Conservation (phyloP, 768 basidiomycete species). For the Gautieria morchelliformis region DNA sequence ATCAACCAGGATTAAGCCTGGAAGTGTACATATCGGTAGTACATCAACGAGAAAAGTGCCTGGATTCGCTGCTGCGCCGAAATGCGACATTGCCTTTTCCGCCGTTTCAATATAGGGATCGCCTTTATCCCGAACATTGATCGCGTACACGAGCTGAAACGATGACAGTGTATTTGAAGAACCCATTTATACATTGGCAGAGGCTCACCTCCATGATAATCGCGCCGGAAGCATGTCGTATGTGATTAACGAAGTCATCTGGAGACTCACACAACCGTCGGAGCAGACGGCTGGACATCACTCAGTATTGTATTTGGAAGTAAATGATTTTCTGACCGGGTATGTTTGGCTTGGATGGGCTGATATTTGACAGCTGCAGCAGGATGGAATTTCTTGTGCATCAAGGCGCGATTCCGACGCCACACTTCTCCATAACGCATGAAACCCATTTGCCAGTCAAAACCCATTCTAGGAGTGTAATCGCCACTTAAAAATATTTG, state of each 20-base stretch:
- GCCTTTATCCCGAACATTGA: slow-evolving; percentile 23
- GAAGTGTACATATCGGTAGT: not conserved
- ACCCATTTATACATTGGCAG: not conserved
- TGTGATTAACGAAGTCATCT: not conserved
- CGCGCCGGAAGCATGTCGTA: slow-evolving; percentile 1
- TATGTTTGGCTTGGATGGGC: not conserved
- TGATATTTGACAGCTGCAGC: slow-evolving; percentile 5
- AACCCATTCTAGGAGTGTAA: slow-evolving; percentile 1
- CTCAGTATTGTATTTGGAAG: not conserved
- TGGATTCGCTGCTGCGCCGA: slow-evolving; percentile 19
- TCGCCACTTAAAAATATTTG: no score
- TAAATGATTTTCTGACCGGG: not conserved
- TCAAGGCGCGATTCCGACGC: slow-evolving; percentile 10
- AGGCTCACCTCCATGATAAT: slow-evolving; percentile 3
- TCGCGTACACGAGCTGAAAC: slow-evolving; percentile 28
- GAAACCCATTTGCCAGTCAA: slow-evolving; percentile 1
- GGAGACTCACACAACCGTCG: not conserved
- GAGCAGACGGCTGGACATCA: not conserved
- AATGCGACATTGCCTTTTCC: slow-evolving; percentile 17
- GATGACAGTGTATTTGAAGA: no score
- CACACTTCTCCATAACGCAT: slow-evolving; percentile 10
- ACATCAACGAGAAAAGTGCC: slow-evolving; percentile 27
- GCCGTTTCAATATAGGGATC: slow-evolving; percentile 29
- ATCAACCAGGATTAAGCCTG: not conserved
- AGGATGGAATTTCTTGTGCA: slow-evolving; percentile 12